A percentile compares a stretch with the other conserved stretches of the same genome.
These are phyloP conservation scores for Cladorrhinum sp. DNA, from an alignment of 2,329 filamentous ascomycete genomes.

Conservation along the genomic window DNA sequence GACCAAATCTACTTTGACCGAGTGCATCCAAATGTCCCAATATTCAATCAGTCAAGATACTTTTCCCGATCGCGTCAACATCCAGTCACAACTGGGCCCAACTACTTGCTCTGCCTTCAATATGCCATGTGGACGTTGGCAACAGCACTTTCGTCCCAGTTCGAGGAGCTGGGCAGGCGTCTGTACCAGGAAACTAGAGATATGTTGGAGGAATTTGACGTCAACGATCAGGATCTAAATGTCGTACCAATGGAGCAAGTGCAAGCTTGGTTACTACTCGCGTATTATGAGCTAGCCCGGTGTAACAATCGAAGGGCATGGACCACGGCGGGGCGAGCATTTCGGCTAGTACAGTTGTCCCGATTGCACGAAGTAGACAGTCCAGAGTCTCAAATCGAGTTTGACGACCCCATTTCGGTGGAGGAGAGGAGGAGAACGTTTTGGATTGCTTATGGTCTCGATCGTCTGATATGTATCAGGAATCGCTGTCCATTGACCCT, in stretches of 20 bases:
- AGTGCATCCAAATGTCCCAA: constrained; percentile 30
- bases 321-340: constrained; percentile 37
- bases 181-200: constrained; percentile 30
- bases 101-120: constrained; percentile 27
- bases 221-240: constrained; percentile 19
- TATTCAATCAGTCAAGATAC: constrained; percentile 29
- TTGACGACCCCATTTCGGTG: constrained; percentile 16
- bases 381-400: constrained; percentile 7
- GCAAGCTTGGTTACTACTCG: constrained; percentile 29
- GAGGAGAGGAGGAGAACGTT: constrained; percentile 29
- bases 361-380: constrained; percentile 22
- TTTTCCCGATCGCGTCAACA: constrained; percentile 23
- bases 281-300: constrained; percentile 27
- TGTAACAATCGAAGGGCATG: constrained; percentile 28
- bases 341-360: constrained; percentile 32
- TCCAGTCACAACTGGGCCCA: constrained; percentile 13
- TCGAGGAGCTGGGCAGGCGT: constrained; percentile 23
- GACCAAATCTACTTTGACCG: constrained; percentile 32
- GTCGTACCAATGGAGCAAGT: constrained; percentile 23
- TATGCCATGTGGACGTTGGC: constrained; percentile 34
- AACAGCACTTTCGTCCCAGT: constrained; percentile 32
- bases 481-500: constrained; percentile 26
- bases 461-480: constrained; percentile 27
- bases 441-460: constrained; percentile 30
- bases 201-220: constrained; percentile 28